Base-by-base conservation (phyloP, 129 eudicot species). In the Helianthus tuberosus region DNA sequence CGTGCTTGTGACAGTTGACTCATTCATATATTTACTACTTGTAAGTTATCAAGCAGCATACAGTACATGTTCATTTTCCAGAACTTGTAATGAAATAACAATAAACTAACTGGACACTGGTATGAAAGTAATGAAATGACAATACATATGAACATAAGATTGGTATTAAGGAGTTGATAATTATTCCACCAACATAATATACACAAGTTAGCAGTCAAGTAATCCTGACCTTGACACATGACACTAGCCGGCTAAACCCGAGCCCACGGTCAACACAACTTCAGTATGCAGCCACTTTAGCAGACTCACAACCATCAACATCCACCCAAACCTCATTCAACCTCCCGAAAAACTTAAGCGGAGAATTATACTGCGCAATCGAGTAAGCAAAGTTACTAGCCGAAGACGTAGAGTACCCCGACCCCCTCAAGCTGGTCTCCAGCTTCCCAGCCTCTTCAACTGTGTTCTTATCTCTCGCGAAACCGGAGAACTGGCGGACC, bases 251-350 rank as follows among this genome's bases (percentile, higher is more conserved):
- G 68, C 49, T 66, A 27, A 68, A 68, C 82, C 53, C 41, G 36
- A 49, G 53, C 74, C 35, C 29, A n/a, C 63, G 13, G 5, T 62
- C 61, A 44, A 61, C 38, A 39, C 63, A 68, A 3, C 66, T 59
- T 86, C 82, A 92, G 68, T 82, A 84, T 1, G 89, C 74, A 68
- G 96, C 89, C 17, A 84, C 61, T 15, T 62, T 71, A 79, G 63
- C 52, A 3, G 89, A 73, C n/a, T 74, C 71, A 54, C 96, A 93
- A 6, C 96, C 93, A 61, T 75, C 76, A 50, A 93, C 74, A 29
- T 90, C 92, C 58, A 89, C 85, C 98, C 98, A 93, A 3, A 93
- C 96, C 78, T 93, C 98, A 84, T 93, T 93, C 12, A 87, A 75
- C 46, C 96, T 90, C 23, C 89, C 85, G 71, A 86, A 64, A 55